Conservation (phyloP, 1,139 yeast species). For the Lipomyces yarrowii region DNA sequence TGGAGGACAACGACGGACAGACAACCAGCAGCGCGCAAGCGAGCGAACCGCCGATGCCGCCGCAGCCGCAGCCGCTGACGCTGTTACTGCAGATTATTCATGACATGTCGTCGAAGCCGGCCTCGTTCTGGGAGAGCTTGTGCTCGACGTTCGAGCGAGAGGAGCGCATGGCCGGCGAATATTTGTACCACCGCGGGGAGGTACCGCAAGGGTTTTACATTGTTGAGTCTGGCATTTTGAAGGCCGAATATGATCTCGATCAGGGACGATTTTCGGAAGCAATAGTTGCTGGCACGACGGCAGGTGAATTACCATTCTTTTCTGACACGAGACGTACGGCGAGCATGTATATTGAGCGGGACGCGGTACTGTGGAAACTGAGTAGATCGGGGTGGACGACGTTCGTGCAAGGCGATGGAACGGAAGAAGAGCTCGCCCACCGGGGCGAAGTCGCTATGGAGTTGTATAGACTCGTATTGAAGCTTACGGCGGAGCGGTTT, state of each 20-base stretch:
- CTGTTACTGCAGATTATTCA: conserved; percentile 69
- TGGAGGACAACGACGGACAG: conserved; percentile 34
- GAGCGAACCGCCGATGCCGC: no score
- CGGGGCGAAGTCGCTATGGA: conserved; percentile 15
- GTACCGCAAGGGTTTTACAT: conserved; percentile 57
- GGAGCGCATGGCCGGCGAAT: conserved; percentile 52
- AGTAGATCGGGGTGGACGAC: conserved; percentile 51
- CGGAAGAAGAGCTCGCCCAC: conserved; percentile 39
- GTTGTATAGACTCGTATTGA: conserved; percentile 18
- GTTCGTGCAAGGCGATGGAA: conserved; percentile 49
- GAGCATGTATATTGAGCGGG: conserved; percentile 50
- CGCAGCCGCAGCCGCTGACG: conserved; percentile 62
- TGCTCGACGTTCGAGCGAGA: conserved; percentile 55
- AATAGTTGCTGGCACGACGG: conserved; percentile 84
- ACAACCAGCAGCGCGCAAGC: neutral
- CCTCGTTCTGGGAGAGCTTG: conserved; percentile 64
- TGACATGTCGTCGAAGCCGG: conserved; percentile 63
- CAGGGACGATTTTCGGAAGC: conserved; percentile 70
- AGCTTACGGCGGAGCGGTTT: conserved; percentile 37
- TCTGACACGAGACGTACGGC: conserved; percentile 48
- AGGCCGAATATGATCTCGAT: conserved; percentile 58
- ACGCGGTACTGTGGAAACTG: conserved; percentile 74
- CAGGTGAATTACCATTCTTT: conserved; percentile 70
- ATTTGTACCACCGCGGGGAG: conserved; percentile 39
- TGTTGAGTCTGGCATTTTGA: conserved; percentile 78